phyloP scores from a whole-genome alignment of 306 rosid genomes.

The Carpinus viminea region DNA sequence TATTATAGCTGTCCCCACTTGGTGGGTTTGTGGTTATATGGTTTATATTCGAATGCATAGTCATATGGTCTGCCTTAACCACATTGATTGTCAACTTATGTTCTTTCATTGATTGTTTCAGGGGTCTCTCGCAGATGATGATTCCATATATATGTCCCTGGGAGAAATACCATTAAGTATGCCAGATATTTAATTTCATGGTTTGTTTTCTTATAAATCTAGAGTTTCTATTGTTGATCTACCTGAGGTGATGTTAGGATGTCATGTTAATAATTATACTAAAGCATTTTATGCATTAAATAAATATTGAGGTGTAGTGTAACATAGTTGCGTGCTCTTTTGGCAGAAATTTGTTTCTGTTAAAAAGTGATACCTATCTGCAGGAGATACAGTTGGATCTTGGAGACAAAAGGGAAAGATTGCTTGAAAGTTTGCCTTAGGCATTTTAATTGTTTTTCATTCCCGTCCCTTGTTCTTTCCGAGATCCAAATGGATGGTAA shows the following conservation, averaged over 20 bases:
- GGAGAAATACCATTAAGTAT: slow-evolving; percentile 95
- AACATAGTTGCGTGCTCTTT: slow-evolving; percentile 8
- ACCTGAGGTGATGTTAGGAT: slow-evolving; percentile 34
- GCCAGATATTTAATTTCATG: slow-evolving; percentile 53
- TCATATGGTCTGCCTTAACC: slow-evolving; percentile 4
- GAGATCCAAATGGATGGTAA: slow-evolving; percentile 1
- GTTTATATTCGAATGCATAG: neutral
- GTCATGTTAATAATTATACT: slow-evolving; percentile 7
- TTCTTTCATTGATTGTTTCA: slow-evolving; percentile 51
- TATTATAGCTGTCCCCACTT: neutral
- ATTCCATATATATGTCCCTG: slow-evolving; percentile 93
- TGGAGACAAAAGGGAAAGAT: neutral
- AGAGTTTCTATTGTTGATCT: slow-evolving; percentile 26
- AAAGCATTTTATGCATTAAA: slow-evolving; percentile 10
- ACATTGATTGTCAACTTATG: slow-evolving; percentile 11
- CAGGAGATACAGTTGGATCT: neutral
- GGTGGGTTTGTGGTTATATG: neutral
- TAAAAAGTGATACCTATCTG: neutral
- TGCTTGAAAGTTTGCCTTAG: neutral
- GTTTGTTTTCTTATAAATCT: slow-evolving; percentile 42
- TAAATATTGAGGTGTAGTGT: slow-evolving; percentile 2
- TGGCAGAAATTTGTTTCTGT: neutral
- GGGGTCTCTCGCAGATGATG: slow-evolving; percentile 88
- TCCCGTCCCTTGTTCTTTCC: neutral
- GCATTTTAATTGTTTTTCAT: slow-evolving; percentile 1